Conservation (phyloP, 768 basidiomycete species). For the Phlebiopsis flavidoalba region DNA sequence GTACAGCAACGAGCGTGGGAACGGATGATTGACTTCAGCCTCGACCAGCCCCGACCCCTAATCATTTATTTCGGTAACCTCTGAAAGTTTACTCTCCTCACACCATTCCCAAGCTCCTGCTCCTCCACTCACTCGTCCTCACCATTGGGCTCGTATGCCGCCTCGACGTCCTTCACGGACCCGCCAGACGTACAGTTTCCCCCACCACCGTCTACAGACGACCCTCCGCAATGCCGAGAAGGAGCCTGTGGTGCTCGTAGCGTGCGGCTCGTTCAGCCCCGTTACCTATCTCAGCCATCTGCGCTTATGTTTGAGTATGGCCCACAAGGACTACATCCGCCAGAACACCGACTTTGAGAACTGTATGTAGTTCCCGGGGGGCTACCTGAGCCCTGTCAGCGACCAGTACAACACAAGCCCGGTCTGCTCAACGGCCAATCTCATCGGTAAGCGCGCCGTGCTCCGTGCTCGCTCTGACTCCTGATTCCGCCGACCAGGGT, state of each 20-base stretch:
- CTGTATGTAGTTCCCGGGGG: too few species aligned
- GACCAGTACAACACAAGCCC: constrained; percentile 96
- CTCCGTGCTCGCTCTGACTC: constrained; percentile 14
- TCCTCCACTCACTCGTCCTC: background rate
- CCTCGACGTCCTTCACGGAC: constrained; percentile 42
- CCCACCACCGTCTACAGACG: constrained; percentile 55
- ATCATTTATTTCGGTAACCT: constrained; percentile 4
- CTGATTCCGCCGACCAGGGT: constrained; percentile 42
- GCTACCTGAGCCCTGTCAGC: constrained; percentile 94
- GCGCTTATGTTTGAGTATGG: constrained; percentile 98
- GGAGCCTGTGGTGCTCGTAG: constrained; percentile 90
- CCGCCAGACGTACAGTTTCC: constrained; percentile 66
- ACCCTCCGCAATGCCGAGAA: constrained; percentile 58
- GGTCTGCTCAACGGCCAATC: constrained; percentile 81
- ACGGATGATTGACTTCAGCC: constrained; percentile 20
- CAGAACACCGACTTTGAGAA: constrained; percentile 91
- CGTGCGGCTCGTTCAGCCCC: constrained; percentile 97
- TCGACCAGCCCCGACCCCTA: constrained; percentile 10
- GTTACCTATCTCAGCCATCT: constrained; percentile 97
- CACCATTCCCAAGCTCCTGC: background rate
- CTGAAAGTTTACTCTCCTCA: constrained; percentile 2
- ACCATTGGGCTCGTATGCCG: constrained; percentile 7
- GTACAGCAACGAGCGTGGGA: constrained; percentile 21
- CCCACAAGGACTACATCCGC: constrained; percentile 87
- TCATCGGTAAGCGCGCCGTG: constrained; percentile 70